Conservation (phyloP, 2,329 filamentous ascomycete species). For the Rhexocercosporidium sp. region DNA sequence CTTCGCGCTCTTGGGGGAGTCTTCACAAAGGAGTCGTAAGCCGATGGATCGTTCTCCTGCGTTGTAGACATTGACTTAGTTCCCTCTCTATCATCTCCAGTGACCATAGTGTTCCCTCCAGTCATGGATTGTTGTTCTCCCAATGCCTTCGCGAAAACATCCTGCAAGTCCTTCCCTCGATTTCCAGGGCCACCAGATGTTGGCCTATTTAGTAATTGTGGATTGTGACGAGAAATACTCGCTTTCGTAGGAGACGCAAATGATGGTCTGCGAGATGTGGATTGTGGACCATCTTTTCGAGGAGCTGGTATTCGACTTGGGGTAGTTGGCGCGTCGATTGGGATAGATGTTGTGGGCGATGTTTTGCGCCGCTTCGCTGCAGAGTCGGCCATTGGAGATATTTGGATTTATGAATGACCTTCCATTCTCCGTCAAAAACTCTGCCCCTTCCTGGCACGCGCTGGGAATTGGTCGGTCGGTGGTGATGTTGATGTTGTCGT, state of each 20-base stretch:
- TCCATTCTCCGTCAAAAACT: slow-evolving; percentile 19
- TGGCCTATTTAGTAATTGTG: slow-evolving; percentile 57
- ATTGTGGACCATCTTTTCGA: slow-evolving; percentile 34
- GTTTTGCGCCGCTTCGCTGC: slow-evolving; percentile 69
- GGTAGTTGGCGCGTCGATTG: slow-evolving; percentile 48
- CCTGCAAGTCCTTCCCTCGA: slow-evolving; percentile 40
- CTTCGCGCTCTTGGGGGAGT: slow-evolving; percentile 24
- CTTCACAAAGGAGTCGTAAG: background rate
- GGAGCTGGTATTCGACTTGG: slow-evolving; percentile 41
- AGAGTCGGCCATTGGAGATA: slow-evolving; percentile 56
- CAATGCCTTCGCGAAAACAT: slow-evolving; percentile 37
- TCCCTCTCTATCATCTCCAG: slow-evolving; percentile 22
- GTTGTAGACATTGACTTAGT: slow-evolving; percentile 23
- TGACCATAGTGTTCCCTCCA: background rate
- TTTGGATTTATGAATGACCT: slow-evolving; percentile 2
- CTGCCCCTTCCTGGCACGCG: slow-evolving; percentile 7
- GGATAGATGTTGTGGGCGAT: slow-evolving; percentile 56
- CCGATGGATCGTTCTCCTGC: slow-evolving; percentile 25
- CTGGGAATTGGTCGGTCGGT: background rate
- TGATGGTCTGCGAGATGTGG: slow-evolving; percentile 53
- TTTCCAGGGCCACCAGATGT: slow-evolving; percentile 39
- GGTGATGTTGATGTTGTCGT: slow-evolving; percentile 10
- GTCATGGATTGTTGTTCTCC: slow-evolving; percentile 21
- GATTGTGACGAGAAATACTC: slow-evolving; percentile 65
- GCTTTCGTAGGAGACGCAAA: slow-evolving; percentile 72